Evolutionary conservation across 768 basidiomycete species (phyloP), one percentile per base, ranked within the genome.

Genomic region (Coprinopsis cinerea): DNA sequence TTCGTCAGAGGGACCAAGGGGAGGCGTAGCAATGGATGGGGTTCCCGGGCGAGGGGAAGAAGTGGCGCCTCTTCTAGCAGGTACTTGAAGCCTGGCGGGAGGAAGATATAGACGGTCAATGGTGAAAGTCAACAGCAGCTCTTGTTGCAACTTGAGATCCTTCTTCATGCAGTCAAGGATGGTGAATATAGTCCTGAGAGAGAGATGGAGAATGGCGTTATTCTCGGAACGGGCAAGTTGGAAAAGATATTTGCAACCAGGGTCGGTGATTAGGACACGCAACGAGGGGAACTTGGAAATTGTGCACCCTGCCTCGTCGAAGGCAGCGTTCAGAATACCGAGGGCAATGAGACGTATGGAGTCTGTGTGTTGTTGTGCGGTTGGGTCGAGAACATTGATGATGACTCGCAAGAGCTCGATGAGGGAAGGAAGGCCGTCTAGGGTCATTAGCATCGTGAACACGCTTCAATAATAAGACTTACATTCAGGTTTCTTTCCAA

Each of bases 201-300:
- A 77, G 48, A 81, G 72, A 39, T 91, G 83, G 9, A 97, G 76
- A 44, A 99, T 79, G 41, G 77, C 74, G 7, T 79, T 76, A 51
- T 90, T 88, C 55, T 96, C 93, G 1, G 92, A 93, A 28, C 94
- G 82, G 18, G 92, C 93, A 28, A 99, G 81, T 68, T 96, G 94
- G 75, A 99, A 97, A 26, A 99, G 81, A 61, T 88, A 93, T 70
- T 95, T 94, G 76, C 95, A 98, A 0, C 90, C 93, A 42, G 86
- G 76, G 61, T 99, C 95, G 13, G 88, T 68, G 27, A 97, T 73
- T 48, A 97, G 81, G 23, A 76, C 72, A 44, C 82, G 71, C 27
- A 98, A 70, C 5, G 89, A 90, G 5, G 87, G 81, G 64, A 87
- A 97, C 23, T 78, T 70, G 22, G 83, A 81, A 48, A 99, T 80